Evolutionary conservation across 1,284 basidiomycete species (phyloP), one percentile per base, ranked within the genome.

Genomic region (Vanrija sp.): DNA sequence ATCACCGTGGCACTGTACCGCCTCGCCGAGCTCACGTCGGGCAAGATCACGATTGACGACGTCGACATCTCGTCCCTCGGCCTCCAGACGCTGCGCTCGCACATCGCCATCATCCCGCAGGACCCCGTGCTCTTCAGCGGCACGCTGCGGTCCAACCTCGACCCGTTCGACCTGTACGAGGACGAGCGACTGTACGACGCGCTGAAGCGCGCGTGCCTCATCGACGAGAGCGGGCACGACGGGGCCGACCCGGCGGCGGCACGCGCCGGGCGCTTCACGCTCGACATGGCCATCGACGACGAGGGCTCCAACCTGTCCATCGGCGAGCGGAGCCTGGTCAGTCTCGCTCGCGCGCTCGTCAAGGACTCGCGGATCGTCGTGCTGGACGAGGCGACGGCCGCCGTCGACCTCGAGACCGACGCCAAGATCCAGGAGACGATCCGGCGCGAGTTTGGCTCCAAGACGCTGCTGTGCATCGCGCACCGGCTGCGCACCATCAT

Each of bases 171-270:
- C 51, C 73, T 83, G 47, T 82, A 87, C 63, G 84, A 85, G 57
- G 89, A 92, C 65, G 83, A 82, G 6, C 81, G 80, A 31, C 78
- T 93, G 18, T 91, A 88, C 84, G 88, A 91, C 63, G 87, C 89
- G 9, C 77, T 93, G 36, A 84, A 83, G 60, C 84, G 89, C 25
- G 83, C 89, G 0, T 85, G 88, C 68, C 81, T 93, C 8, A 81
- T 89, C 19, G 62, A 31, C 31, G 31, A 31, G 9, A 31, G 12
- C 2, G 31, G 9, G 10, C 31, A 31, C 31, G 31, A 31, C 31
- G 31, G 31, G 6, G 31, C 12, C 31, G 31, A 31, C 31, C 31
- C 8, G 22, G 9, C 16, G 9, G 42, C 42, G 19, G 12, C 31
- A 14, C 31, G 31, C 16, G 23, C 35, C 19, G 47, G 44, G 7